A percentile compares a stretch with the other conserved stretches of the same genome.
Evolutionary conservation across 2,329 filamentous ascomycete genomes (phyloP).

Genomic region (Hypoxylon sp.): DNA sequence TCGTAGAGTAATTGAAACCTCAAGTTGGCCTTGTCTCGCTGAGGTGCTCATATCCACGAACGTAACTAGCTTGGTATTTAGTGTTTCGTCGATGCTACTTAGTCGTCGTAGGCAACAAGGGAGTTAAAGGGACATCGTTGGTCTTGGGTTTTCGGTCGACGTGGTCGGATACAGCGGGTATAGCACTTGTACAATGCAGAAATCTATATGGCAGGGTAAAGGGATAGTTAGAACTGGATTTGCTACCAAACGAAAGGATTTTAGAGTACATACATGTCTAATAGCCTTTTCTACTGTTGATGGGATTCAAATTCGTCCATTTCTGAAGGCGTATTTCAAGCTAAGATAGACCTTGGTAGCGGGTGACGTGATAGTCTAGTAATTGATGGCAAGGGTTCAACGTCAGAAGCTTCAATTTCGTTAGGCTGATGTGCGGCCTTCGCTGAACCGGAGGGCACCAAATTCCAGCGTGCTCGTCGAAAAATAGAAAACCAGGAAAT

Average conservation of each 20-base stretch:
- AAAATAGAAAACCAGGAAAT: not conserved
- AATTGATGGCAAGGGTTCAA: not conserved
- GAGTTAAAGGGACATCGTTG: not conserved
- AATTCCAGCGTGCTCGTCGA: not conserved
- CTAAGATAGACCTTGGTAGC: not conserved
- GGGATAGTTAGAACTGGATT: not conserved
- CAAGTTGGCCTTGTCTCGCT: too few relatives aligned
- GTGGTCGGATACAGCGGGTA: not conserved
- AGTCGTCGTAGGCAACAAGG: not conserved
- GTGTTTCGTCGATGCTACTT: too few relatives aligned
- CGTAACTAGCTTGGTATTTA: not conserved
- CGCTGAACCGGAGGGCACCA: not conserved
- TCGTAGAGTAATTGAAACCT: too few relatives aligned
- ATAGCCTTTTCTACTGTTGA: not conserved
- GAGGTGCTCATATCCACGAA: too few relatives aligned
- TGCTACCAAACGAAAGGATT: not conserved
- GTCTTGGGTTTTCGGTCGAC: slow-evolving; percentile 1
- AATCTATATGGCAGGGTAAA: not conserved
- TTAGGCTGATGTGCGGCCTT: not conserved
- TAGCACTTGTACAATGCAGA: not conserved
- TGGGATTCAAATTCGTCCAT: not conserved
- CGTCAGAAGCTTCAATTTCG: not conserved
- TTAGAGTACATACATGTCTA: not conserved
- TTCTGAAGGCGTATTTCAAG: not conserved
- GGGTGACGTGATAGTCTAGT: not conserved